Base-by-base conservation (phyloP, 2,329 filamentous ascomycete genomes). In the Corynespora cassiicola region DNA sequence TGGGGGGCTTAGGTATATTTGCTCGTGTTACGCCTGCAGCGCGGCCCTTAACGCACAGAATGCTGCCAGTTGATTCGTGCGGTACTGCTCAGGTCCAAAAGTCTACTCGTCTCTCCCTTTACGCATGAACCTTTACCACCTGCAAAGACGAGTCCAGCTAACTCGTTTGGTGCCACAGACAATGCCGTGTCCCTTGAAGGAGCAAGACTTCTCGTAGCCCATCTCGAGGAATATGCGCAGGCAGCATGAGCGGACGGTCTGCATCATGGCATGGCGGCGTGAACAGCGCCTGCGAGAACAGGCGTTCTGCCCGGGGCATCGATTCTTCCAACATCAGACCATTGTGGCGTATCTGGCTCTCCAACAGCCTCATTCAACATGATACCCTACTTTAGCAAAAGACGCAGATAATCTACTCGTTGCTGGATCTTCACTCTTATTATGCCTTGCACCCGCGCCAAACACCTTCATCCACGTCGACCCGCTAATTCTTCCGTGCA, bases 131-230 rank as follows among this genome's bases (percentile, higher is more conserved):
- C 46, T 40, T 36, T 6, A 20, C 23, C 14, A 29, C 17, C 20
- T 31, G 7, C 14, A 16, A 35, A 25, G 33, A 29, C 26, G 30
- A 28, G 41, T 27, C 21, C 34, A 31, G 38, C 47, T 61, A 50
- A 54, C 47, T 45, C 39, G 43, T 37, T 52, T 35, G 30, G 53
- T 45, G 14, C 35, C 16, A 41, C 47, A 73, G 71, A 96, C 73
- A 96, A 96, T 71, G 87, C 88, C 2, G 85, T 96, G 26, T 69
- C 86, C 0, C 62, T 86, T 0, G 79, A 81, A 25, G 85, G 81
- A 0, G 85, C 82, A 0, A 75, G 87, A 69, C 86, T 86, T 68
- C 74, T 91, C 29, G 84, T 80, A 30, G 68, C 71, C 18, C 89
- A 87, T 47, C 77, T 90, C 35, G 71, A 79, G 36, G 79, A 82